Evolutionary conservation across 108 stramenopile genomes (phyloP).

Genomic region (Cyclotella atomus): DNA sequence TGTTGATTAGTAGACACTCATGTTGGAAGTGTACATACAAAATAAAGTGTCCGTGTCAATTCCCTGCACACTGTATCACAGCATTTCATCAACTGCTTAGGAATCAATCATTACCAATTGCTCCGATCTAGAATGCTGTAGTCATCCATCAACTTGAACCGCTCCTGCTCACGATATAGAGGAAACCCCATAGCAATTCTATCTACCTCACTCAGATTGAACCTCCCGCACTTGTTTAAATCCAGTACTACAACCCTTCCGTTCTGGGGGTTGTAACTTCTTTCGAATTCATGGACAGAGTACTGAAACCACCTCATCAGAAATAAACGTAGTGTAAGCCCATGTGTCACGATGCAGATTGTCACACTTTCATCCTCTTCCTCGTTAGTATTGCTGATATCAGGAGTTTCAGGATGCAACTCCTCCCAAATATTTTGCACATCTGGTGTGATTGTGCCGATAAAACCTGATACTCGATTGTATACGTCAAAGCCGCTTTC

Average conservation of each 20-base stretch:
- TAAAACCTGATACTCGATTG: slow-evolving; percentile 63
- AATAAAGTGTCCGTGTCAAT: too few species aligned
- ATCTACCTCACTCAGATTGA: slow-evolving; percentile 29
- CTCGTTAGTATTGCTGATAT: neutral
- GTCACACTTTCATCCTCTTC: slow-evolving; percentile 59
- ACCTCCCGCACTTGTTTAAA: slow-evolving; percentile 9
- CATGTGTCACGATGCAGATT: slow-evolving; percentile 88
- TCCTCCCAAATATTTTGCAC: slow-evolving; percentile 28
- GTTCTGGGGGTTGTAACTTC: slow-evolving; percentile 84
- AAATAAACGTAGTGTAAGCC: slow-evolving; percentile 78
- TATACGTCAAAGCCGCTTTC: slow-evolving; percentile 76
- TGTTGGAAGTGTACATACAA: neutral
- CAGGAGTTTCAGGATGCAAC: neutral
- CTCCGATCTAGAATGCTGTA: slow-evolving; percentile 35
- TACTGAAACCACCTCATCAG: slow-evolving; percentile 91
- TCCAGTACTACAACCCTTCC: slow-evolving; percentile 75
- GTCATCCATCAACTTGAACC: slow-evolving; percentile 37
- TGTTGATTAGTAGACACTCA: too few species aligned
- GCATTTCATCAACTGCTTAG: neutral
- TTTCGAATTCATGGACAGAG: slow-evolving; percentile 84
- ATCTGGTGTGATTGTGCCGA: slow-evolving; percentile 75
- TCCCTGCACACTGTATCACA: neutral
- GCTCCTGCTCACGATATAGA: slow-evolving; percentile 24
- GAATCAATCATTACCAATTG: slow-evolving; percentile 16
- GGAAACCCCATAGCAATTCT: slow-evolving; percentile 42